These are phyloP conservation scores for Salix suchowensis DNA, from an alignment of 345 rosid species.

Conservation along the genomic window DNA sequence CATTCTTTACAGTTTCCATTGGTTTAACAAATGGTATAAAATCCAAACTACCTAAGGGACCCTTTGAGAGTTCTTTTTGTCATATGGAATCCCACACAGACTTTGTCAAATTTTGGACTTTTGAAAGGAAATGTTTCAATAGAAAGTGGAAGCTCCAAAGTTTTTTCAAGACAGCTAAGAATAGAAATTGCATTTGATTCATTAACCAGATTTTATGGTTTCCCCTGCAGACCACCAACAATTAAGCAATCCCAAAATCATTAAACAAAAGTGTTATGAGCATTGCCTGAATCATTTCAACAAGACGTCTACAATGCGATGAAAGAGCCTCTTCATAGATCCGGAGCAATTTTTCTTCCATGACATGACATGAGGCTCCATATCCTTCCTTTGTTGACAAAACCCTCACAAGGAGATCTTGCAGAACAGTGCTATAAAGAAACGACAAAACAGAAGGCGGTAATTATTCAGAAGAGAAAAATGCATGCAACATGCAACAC, in stretches of 20 bases:
- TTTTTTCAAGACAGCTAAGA: background rate
- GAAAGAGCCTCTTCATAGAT: constrained; percentile 74
- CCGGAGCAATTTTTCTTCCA: constrained; percentile 54
- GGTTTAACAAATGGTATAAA: background rate
- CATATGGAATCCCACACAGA: background rate
- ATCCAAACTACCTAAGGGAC: background rate
- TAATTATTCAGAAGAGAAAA: constrained; percentile 5
- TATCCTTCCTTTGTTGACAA: constrained; percentile 53
- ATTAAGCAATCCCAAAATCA: no score
- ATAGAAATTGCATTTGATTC: background rate
- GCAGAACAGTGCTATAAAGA: constrained; percentile 52
- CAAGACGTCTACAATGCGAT: constrained; percentile 55
- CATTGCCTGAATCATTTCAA: constrained; percentile 68
- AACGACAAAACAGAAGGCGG: constrained; percentile 20
- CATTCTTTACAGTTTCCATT: background rate
- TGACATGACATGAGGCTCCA: constrained; percentile 52
- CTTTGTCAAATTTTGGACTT: background rate
- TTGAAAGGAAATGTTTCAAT: background rate
- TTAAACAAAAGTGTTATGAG: constrained; percentile 12
- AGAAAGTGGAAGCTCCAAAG: background rate
- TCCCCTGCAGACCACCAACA: constrained; percentile 5
- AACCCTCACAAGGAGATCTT: constrained; percentile 67
- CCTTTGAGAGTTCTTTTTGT: background rate
- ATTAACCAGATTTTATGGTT: background rate
- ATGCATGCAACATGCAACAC: background rate